Percentiles rank a stretch among this genome's conserved stretches.
Evolutionary conservation across 2,329 filamentous ascomycete species (phyloP).

Genomic region (Cladobotryum protrusum): DNA sequence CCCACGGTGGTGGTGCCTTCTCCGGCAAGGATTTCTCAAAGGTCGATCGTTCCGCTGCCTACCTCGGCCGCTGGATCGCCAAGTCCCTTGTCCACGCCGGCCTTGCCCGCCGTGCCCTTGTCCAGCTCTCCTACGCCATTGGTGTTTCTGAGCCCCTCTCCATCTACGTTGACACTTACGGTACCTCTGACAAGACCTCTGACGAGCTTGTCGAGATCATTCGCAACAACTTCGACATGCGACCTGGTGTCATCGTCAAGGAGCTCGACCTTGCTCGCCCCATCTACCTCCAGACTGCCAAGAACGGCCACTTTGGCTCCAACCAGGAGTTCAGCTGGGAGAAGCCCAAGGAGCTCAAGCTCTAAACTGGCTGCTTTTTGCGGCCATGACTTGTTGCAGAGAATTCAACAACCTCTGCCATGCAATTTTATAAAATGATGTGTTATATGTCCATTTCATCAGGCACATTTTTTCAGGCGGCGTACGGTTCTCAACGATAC

Average conservation of each 20-base stretch:
- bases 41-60: conserved; percentile 97
- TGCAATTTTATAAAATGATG: conserved; percentile 27
- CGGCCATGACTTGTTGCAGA: conserved; percentile 19
- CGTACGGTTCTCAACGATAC: conserved; percentile 45
- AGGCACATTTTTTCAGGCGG: conserved; percentile 29
- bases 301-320: conserved; percentile 98
- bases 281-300: conserved; percentile 97
- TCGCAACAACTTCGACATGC: conserved; percentile 91
- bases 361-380: conserved; percentile 51
- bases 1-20: conserved; percentile 99
- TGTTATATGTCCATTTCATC: conserved; percentile 33
- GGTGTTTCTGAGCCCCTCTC: conserved; percentile 97
- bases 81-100: conserved; percentile 91
- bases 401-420: conserved; percentile 36
- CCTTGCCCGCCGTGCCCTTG: conserved; percentile 84
- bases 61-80: conserved; percentile 96
- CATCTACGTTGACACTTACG: conserved; percentile 96
- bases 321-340: conserved; percentile 98
- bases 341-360: conserved; percentile 90
- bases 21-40: conserved; percentile 99
- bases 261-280: conserved; percentile 92
- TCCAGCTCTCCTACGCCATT: conserved; percentile 99
- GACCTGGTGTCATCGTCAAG: conserved; percentile 96
- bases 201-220: conserved; percentile 95
- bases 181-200: conserved; percentile 81